Evolutionary conservation across 2,329 filamentous ascomycete genomes (phyloP), one percentile per base, ranked within the genome.

Genomic region (Botrytis fragariae): DNA sequence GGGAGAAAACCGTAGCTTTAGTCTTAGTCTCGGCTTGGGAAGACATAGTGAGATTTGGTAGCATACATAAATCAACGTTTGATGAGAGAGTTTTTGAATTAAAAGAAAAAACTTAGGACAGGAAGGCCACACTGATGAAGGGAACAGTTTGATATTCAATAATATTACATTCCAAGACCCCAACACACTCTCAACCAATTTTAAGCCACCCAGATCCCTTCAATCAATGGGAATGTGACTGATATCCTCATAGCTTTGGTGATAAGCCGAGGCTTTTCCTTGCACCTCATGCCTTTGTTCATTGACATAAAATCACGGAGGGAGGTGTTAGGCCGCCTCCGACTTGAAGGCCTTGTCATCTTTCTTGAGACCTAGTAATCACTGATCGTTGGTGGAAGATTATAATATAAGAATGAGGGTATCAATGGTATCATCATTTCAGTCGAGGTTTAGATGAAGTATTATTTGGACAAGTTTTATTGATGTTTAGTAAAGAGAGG

Each of bases 1-100:
- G 71, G 25, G 70, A 67, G 32, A 77, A 61, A n/a, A 45, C 62
- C 22, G 44, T 72, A 20, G 44, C 45, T 45, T 44, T 48, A 44
- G 44, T 32, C 45, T 71, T 71, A 22, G 22, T 35, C 16, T 37
- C 44, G 54, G 54, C 3, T 48, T 44, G 60, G 12, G 68, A 25
- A n/a, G 65, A 73, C 71, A 72, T 72, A 25, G 25, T 65, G 45
- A 35, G 25, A 14, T 20, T 65, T n/a, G 44, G 16, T 42, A 32
- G 39, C 16, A 51, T 16, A 10, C 2, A 54, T 35, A 29, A 10
- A 12, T n/a, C 20, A n/a, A 71, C 12, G 63, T 18, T 25, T 39
- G 16, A 64, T 16, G 2, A 25, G 14, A 57, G 45, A 59, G 3
- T 5, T 3, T 35, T 54, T 8, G 25, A n/a, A 25, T n/a, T 51